Evolutionary conservation across 805 yeast genomes (phyloP).

Genomic region (Diddensiella transvaalensis): DNA sequence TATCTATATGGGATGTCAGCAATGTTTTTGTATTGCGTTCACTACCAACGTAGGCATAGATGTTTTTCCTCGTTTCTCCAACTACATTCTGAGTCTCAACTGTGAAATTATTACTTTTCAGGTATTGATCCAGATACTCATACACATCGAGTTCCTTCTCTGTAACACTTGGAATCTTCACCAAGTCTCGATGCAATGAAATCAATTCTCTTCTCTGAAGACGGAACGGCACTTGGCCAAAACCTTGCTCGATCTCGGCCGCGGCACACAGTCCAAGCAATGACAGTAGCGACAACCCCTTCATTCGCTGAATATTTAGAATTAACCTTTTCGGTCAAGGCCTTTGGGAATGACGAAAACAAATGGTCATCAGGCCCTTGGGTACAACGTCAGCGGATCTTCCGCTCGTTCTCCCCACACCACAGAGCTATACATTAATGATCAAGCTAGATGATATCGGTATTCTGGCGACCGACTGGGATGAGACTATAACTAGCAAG

Average conservation of each 20-base stretch:
- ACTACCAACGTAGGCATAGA: conserved; percentile 54
- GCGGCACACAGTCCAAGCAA: neutral
- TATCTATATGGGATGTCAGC: conserved; percentile 64
- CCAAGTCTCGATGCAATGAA: conserved; percentile 35
- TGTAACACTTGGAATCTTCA: conserved; percentile 38
- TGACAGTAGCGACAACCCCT: too few relatives aligned
- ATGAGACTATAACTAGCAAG: conserved; percentile 54
- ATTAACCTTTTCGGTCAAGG: too few relatives aligned
- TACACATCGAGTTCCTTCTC: conserved; percentile 36
- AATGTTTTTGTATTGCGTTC: conserved; percentile 46
- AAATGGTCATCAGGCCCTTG: too few relatives aligned
- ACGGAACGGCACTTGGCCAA: too few relatives aligned
- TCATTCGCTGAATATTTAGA: too few relatives aligned
- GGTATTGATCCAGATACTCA: conserved; percentile 38
- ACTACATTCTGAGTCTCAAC: conserved; percentile 45
- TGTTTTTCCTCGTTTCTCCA: conserved; percentile 41
- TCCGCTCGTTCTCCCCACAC: neutral
- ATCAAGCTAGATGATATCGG: neutral
- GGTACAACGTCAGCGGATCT: too few relatives aligned
- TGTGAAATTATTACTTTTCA: conserved; percentile 44
- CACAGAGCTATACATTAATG: neutral
- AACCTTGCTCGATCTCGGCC: neutral
- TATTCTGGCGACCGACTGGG: conserved; percentile 57
- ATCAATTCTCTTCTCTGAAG: neutral
- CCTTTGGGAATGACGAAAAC: too few relatives aligned